phyloP scores from a whole-genome alignment of 1,139 yeast genomes.

The Zygosaccharomyces pseudobailii region DNA sequence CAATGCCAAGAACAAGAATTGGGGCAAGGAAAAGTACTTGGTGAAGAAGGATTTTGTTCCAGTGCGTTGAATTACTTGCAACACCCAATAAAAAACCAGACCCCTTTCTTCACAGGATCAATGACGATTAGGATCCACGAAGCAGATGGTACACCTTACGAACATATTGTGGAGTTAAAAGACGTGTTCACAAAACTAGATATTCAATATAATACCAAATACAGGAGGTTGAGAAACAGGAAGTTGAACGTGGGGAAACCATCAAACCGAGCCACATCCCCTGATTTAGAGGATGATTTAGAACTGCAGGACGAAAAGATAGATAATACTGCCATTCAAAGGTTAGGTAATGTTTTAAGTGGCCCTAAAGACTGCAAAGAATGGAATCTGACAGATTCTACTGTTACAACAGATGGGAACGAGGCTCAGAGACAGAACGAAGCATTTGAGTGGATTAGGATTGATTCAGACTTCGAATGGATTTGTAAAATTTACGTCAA shows the following conservation, averaged over 20 bases:
- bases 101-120: conserved; percentile 75
- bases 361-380: conserved; percentile 53
- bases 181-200: conserved; percentile 84
- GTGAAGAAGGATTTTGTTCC: conserved; percentile 26
- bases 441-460: conserved; percentile 96
- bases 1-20: conserved; percentile 78
- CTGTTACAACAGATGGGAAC: conserved; percentile 41
- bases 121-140: conserved; percentile 97
- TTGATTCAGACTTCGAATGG: conserved; percentile 98
- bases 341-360: conserved; percentile 77
- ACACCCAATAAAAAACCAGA: conserved; percentile 30
- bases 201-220: conserved; percentile 91
- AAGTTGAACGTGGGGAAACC: conserved; percentile 44
- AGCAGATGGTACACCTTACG: conserved; percentile 99
- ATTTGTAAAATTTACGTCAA: conserved; percentile 73
- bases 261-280: conserved; percentile 16
- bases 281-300: conserved; percentile 21
- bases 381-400: conserved; percentile 78
- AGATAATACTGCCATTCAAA: conserved; percentile 41
- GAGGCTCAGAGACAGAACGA: conserved; percentile 47
- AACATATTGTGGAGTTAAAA: conserved; percentile 88
- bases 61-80: conserved; percentile 27
- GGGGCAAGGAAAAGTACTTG: conserved; percentile 36
- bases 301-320: conserved; percentile 17
- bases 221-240: conserved; percentile 64